These are phyloP conservation scores for Chytriomyces sp. DNA, from an alignment of 192 early-diverging fungal species.

Conservation along the genomic window DNA sequence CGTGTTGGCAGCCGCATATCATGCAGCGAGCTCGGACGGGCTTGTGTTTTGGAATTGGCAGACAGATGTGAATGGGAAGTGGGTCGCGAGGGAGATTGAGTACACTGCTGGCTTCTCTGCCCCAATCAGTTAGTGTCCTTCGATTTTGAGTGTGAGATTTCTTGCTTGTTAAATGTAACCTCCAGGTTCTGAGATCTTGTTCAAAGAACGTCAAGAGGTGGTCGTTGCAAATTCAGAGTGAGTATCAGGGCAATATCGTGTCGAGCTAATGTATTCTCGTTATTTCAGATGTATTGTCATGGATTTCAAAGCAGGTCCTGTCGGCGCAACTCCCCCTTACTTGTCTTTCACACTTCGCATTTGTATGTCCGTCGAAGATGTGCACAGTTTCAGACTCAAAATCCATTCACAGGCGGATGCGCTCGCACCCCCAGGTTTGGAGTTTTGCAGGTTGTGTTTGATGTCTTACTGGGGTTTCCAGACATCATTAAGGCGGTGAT, in stretches of 20 bases:
- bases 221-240: conserved; percentile 2
- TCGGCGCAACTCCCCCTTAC: not conserved
- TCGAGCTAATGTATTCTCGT: no score
- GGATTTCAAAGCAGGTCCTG: not conserved
- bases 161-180: not conserved
- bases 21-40: not conserved
- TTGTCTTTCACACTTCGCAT: conserved; percentile 11
- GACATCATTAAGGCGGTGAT: conserved; percentile 2
- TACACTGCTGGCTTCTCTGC: conserved; percentile 10
- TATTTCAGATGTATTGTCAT: conserved; percentile 5
- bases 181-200: not conserved
- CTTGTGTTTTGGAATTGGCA: conserved; percentile 14
- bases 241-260: not conserved
- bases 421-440: not conserved
- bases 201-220: conserved; percentile 12
- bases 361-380: conserved; percentile 15
- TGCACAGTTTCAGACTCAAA: not conserved
- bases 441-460: not conserved
- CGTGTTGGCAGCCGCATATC: not conserved
- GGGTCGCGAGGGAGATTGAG: not conserved
- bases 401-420: not conserved
- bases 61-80: not conserved
- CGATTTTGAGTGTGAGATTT: not conserved
- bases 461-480: not conserved
- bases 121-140: not conserved